Conservation (phyloP, 768 basidiomycete genomes). For the Tulasnella sp. region DNA sequence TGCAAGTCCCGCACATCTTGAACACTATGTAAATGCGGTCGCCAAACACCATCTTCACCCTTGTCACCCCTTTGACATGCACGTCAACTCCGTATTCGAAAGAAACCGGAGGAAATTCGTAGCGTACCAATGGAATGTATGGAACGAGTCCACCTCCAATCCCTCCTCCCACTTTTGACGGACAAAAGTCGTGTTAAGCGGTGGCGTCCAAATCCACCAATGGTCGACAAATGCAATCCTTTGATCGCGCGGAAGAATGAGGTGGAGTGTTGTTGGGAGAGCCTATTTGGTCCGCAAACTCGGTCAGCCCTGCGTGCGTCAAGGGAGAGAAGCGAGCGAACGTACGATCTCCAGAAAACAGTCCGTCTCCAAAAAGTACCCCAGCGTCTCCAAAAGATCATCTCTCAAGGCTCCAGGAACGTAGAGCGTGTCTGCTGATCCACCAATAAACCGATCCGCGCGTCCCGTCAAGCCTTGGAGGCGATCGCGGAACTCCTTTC, state of each 20-base stretch:
- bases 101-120: neutral
- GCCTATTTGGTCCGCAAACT: conserved; percentile 24
- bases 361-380: conserved; percentile 45
- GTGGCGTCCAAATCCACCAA: conserved; percentile 50
- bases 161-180: conserved; percentile 46
- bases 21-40: conserved; percentile 37
- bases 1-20: conserved; percentile 40
- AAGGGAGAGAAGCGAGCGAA: neutral
- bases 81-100: neutral
- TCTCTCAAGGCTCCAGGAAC: conserved; percentile 44
- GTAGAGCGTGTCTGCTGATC: conserved; percentile 49
- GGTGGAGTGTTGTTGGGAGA: conserved; percentile 45
- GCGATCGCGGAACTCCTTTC: conserved; percentile 38
- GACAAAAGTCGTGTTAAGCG: conserved; percentile 47
- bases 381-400: conserved; percentile 43
- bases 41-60: conserved; percentile 38
- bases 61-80: conserved; percentile 42
- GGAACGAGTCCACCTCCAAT: conserved; percentile 50
- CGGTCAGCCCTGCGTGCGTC: neutral
- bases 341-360: conserved; percentile 49
- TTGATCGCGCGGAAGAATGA: conserved; percentile 42
- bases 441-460: conserved; percentile 44
- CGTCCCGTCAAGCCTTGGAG: conserved; percentile 39
- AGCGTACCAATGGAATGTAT: conserved; percentile 38
- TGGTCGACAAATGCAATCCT: conserved; percentile 49